Conservation (phyloP, 2,329 filamentous ascomycete genomes). For the Tolypocladium inflatum region DNA sequence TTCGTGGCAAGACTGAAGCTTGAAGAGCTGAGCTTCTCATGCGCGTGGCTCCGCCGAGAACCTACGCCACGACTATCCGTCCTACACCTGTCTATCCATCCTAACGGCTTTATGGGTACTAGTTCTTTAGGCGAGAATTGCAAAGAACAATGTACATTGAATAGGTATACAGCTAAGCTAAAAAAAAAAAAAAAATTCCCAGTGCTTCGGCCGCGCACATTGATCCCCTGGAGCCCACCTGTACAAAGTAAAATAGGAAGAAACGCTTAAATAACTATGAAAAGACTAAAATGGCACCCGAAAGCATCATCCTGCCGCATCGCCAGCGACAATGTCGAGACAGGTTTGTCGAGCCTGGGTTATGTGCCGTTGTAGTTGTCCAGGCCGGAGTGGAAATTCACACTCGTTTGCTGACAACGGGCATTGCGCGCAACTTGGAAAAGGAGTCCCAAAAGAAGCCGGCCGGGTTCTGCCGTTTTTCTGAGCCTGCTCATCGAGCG, state of each 20-base stretch:
- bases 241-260: not conserved
- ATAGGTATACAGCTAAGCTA: constrained; percentile 15
- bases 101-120: not conserved
- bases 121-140: constrained; percentile 6
- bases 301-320: not conserved
- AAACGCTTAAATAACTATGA: not conserved
- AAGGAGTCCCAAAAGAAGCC: not conserved
- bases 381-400: too few relatives aligned
- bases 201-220: not conserved
- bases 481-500: not conserved
- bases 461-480: not conserved
- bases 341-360: not conserved
- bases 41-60: not conserved
- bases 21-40: not conserved
- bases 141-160: constrained; percentile 27
- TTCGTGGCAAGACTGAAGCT: not conserved
- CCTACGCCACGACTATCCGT: not conserved
- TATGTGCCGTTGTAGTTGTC: not conserved
- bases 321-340: not conserved
- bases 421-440: not conserved
- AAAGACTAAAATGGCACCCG: not conserved
- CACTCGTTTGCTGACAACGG: not conserved
- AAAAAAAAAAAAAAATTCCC: too few relatives aligned
- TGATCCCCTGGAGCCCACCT: not conserved
- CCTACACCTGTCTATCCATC: not conserved